Evolutionary conservation across 2,329 filamentous ascomycete species (phyloP).

Genomic region (Bretziella fagacearum): DNA sequence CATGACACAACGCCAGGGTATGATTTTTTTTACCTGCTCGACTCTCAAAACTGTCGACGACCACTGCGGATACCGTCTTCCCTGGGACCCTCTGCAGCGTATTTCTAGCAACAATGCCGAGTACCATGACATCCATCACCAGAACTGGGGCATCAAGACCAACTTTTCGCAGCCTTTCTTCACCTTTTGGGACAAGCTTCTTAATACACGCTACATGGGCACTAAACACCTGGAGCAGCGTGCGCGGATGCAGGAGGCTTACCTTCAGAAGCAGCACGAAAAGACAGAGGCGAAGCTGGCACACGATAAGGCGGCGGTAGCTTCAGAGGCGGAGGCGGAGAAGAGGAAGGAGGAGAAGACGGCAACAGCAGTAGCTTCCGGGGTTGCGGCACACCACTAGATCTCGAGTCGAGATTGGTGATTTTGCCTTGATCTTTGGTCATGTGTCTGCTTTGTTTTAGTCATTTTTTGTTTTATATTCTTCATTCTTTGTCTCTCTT

Average conservation of each 20-base stretch:
- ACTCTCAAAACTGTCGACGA: constrained; percentile 96
- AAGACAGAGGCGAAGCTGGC: background rate
- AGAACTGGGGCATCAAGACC: constrained; percentile 97
- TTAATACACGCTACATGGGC: constrained; percentile 71
- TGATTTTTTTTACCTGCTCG: constrained; percentile 75
- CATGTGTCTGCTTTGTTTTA: constrained; percentile 5
- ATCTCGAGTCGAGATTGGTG: too few species aligned
- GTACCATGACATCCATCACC: constrained; percentile 97
- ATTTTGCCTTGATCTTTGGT: constrained; percentile 1
- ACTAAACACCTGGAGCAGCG: constrained; percentile 25
- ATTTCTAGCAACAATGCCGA: constrained; percentile 88
- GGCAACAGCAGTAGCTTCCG: background rate
- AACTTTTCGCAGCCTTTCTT: constrained; percentile 89
- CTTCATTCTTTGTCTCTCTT: constrained; percentile 2
- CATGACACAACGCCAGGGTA: constrained; percentile 73
- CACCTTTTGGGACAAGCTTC: constrained; percentile 77
- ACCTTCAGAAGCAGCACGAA: constrained; percentile 3
- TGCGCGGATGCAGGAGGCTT: constrained; percentile 7
- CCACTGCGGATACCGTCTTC: constrained; percentile 90
- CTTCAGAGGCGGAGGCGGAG: background rate
- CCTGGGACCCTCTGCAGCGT: constrained; percentile 84
- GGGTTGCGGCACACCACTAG: background rate
- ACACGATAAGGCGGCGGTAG: constrained; percentile 4
- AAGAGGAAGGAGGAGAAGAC: constrained; percentile 2
- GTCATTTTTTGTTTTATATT: background rate